Percentiles rank a stretch among this genome's conserved stretches.
Conservation (phyloP, 2,329 filamentous ascomycete species). For the Colletotrichum sp. region DNA sequence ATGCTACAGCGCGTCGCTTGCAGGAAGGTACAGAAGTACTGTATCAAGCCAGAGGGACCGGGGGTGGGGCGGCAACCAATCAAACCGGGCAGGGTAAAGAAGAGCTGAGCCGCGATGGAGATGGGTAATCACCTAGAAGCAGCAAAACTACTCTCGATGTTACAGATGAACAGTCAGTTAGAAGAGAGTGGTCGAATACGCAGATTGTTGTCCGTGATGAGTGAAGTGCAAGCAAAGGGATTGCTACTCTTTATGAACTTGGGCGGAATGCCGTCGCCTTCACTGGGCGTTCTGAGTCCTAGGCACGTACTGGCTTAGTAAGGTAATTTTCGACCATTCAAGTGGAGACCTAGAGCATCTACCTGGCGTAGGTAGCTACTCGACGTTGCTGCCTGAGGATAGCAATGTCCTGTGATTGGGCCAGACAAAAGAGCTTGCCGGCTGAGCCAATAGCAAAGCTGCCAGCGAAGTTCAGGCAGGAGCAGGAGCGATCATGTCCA, state of each 20-base stretch:
- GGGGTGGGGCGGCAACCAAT: not conserved
- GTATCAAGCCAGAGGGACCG: not conserved
- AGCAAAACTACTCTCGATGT: not conserved
- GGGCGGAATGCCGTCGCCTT: not conserved
- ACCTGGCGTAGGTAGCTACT: not conserved
- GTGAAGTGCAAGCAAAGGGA: not conserved
- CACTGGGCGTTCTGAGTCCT: not conserved
- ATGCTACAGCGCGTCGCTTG: not conserved
- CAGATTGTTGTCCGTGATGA: not conserved
- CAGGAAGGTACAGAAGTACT: not conserved
- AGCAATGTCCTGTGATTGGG: not conserved
- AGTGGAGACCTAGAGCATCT: not conserved
- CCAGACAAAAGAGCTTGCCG: not conserved
- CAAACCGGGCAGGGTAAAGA: not conserved
- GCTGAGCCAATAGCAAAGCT: not conserved
- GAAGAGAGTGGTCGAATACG: not conserved
- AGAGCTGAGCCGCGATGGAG: not conserved
- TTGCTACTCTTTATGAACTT: not conserved
- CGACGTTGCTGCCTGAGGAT: conserved; percentile 7
- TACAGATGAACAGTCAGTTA: not conserved
- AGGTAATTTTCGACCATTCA: not conserved
- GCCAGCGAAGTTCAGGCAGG: not conserved
- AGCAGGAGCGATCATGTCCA: conserved; percentile 1
- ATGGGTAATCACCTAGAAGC: not conserved
- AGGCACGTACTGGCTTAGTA: not conserved